A percentile compares a stretch with the other conserved stretches of the same genome.
phyloP scores from a whole-genome alignment of 768 basidiomycete species.

The Leucosporidium yakuticum region DNA sequence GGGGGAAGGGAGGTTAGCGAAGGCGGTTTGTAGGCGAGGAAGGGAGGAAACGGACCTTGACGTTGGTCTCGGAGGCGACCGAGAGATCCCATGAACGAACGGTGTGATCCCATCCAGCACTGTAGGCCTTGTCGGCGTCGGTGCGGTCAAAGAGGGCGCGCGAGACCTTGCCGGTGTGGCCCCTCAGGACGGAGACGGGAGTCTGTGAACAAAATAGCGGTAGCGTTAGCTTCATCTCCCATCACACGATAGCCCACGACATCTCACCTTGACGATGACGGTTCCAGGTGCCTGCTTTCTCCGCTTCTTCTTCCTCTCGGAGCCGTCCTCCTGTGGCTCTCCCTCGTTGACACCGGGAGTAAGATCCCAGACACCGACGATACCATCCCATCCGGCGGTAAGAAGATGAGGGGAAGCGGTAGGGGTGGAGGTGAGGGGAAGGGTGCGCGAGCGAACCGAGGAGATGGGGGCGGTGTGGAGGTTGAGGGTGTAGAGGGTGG shows the following conservation, averaged over 20 bases:
- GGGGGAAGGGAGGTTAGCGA: not conserved
- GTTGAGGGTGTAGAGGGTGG: conserved; percentile 63
- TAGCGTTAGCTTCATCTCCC: conserved; percentile 31
- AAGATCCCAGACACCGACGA: conserved; percentile 78
- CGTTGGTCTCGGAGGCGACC: conserved; percentile 48
- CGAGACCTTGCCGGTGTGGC: conserved; percentile 76
- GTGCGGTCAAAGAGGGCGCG: conserved; percentile 55
- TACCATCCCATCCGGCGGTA: conserved; percentile 79
- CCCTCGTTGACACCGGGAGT: conserved; percentile 59
- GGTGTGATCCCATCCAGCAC: conserved; percentile 75
- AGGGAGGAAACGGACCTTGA: conserved; percentile 32
- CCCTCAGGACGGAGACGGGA: conserved; percentile 67
- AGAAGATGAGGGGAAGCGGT: conserved; percentile 60
- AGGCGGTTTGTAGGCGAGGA: not conserved
- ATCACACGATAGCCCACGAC: too few relatives aligned
- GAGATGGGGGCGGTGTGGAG: conserved; percentile 78
- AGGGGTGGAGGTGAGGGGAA: not conserved
- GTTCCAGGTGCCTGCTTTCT: conserved; percentile 51
- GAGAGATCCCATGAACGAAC: conserved; percentile 83
- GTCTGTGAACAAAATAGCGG: conserved; percentile 44
- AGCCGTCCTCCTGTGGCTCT: conserved; percentile 46
- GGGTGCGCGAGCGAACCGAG: conserved; percentile 51
- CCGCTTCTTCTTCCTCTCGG: conserved; percentile 58
- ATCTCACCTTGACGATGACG: conserved; percentile 51
- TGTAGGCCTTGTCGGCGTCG: conserved; percentile 52